Evolutionary conservation across 495 filamentous ascomycete genomes (phyloP).

Genomic region (Lophium mytilinum): DNA sequence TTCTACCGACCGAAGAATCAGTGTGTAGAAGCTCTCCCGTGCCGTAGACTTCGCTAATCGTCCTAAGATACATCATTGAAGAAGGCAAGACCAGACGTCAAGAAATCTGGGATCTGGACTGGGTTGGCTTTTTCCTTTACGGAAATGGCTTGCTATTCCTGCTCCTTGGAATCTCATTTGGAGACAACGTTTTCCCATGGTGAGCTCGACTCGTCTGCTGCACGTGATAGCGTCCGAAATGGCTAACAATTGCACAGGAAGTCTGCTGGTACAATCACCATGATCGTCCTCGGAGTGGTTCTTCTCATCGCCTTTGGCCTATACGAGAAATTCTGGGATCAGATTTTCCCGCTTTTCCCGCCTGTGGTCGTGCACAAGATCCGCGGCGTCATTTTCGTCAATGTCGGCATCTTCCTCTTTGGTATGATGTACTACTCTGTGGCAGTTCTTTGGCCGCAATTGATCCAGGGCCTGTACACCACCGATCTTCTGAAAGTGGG

Average conservation of each 20-base stretch:
- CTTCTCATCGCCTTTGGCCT: slow-evolving; percentile 49
- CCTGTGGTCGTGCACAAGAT: background rate
- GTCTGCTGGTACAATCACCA: slow-evolving; percentile 44
- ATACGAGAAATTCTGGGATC: slow-evolving; percentile 44
- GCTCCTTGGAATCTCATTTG: background rate
- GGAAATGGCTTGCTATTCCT: background rate
- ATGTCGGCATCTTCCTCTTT: background rate
- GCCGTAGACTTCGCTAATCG: too few relatives aligned
- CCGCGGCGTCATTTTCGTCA: background rate
- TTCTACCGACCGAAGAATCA: background rate
- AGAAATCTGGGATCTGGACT: background rate
- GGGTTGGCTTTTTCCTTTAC: background rate
- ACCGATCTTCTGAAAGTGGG: background rate
- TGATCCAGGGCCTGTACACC: background rate
- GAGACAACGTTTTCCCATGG: background rate
- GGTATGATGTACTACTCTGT: background rate
- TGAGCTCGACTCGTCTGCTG: background rate
- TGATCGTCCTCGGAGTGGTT: slow-evolving; percentile 48
- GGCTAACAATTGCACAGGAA: slow-evolving; percentile 20
- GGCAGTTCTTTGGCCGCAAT: background rate
- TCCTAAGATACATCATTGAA: background rate
- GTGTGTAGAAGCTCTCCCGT: background rate
- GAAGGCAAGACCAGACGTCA: background rate
- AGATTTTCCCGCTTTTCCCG: background rate
- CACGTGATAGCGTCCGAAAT: background rate